Evolutionary conservation across 768 basidiomycete species (phyloP).

Genomic region (Suillus lakei): DNA sequence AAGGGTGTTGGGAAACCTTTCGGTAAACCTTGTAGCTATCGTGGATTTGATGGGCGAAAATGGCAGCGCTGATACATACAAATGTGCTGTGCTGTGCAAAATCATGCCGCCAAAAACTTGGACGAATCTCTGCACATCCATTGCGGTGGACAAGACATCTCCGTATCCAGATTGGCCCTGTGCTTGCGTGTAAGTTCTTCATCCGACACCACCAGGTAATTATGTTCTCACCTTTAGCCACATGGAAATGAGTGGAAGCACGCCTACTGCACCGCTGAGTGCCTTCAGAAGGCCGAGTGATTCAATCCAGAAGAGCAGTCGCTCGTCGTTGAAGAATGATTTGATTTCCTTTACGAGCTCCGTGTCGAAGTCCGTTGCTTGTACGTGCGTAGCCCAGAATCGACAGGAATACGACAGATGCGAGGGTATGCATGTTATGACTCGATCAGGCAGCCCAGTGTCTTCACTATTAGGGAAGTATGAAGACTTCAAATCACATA

Average conservation of each 20-base stretch:
- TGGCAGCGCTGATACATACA: slow-evolving; percentile 29
- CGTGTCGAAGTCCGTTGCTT: neutral
- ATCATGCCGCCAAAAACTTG: slow-evolving; percentile 16
- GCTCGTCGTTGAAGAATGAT: slow-evolving; percentile 7
- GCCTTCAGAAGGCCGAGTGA: slow-evolving; percentile 4
- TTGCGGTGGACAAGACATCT: neutral
- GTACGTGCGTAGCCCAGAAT: slow-evolving; percentile 17
- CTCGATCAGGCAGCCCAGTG: neutral
- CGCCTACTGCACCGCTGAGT: neutral
- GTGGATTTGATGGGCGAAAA: slow-evolving; percentile 30
- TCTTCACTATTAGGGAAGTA: slow-evolving; percentile 34
- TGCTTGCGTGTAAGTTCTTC: neutral
- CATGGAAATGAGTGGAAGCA: neutral
- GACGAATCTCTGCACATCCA: slow-evolving; percentile 20
- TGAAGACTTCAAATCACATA: slow-evolving; percentile 37
- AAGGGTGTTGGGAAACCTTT: slow-evolving; percentile 1
- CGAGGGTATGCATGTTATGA: slow-evolving; percentile 5
- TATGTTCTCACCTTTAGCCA: neutral
- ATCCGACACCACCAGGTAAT: neutral
- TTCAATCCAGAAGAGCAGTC: slow-evolving; percentile 15
- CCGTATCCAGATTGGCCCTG: slow-evolving; percentile 7
- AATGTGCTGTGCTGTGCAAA: slow-evolving; percentile 24
- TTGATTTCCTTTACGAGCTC: neutral
- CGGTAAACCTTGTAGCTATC: slow-evolving; percentile 18
- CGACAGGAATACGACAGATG: slow-evolving; percentile 17